A percentile compares a stretch with the other conserved stretches of the same genome.
These are phyloP conservation scores for Parathielavia appendiculata DNA, from an alignment of 495 filamentous ascomycete genomes.

Conservation along the genomic window DNA sequence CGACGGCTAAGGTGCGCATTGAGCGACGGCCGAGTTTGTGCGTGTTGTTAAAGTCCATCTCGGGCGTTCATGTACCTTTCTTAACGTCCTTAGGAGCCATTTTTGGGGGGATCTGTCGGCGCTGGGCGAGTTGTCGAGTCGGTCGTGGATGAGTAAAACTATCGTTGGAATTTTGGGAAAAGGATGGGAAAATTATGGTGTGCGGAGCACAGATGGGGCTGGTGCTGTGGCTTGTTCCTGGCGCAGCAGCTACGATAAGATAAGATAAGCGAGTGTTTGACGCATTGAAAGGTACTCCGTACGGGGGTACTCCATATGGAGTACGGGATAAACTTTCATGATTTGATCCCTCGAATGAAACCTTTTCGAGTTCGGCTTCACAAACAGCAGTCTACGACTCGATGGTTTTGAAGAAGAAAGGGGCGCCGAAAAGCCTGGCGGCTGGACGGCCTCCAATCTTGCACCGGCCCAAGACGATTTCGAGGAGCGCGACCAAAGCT, in stretches of 20 bases:
- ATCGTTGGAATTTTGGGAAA: slow-evolving; percentile 17
- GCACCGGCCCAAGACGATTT: slow-evolving; percentile 54
- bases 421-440: slow-evolving; percentile 51
- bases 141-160: slow-evolving; percentile 26
- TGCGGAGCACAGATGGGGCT: slow-evolving; percentile 22
- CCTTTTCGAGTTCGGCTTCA: neutral
- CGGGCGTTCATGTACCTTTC: slow-evolving; percentile 56
- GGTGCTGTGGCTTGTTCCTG: slow-evolving; percentile 2
- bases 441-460: slow-evolving; percentile 61
- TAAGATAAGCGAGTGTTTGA: neutral
- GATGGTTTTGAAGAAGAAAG: slow-evolving; percentile 33
- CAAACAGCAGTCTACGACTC: slow-evolving; percentile 3
- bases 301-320: too few relatives aligned
- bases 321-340: neutral
- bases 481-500: slow-evolving; percentile 71
- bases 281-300: too few relatives aligned
- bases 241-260: neutral
- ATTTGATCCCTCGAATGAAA: neutral
- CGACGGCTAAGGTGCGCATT: slow-evolving; percentile 31
- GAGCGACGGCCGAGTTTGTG: slow-evolving; percentile 34
- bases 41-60: slow-evolving; percentile 24
- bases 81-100: slow-evolving; percentile 70
- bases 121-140: slow-evolving; percentile 29
- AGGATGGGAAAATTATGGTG: slow-evolving; percentile 19
- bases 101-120: slow-evolving; percentile 49